Conservation (phyloP, 768 basidiomycete species). For the Leccinum subgranulosum region DNA sequence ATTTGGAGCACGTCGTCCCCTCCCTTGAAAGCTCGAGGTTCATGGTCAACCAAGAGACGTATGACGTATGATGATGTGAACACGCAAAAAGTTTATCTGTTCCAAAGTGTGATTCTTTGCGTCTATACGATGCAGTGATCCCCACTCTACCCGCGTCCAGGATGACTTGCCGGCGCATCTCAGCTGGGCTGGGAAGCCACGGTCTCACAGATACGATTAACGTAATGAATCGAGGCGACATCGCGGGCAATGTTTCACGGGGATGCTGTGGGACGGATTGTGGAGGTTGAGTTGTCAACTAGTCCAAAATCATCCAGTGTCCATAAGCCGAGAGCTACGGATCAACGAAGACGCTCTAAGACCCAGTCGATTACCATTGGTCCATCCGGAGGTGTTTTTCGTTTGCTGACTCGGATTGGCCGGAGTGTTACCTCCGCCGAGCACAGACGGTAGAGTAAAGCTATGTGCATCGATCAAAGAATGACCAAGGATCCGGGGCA, state of each 20-base stretch:
- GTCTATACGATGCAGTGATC: neutral
- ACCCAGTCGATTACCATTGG: neutral
- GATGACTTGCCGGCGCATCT: constrained; percentile 12
- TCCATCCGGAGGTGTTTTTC: neutral
- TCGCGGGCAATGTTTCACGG: neutral
- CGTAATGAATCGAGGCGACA: constrained; percentile 7
- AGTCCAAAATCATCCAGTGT: neutral
- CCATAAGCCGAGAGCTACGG: neutral
- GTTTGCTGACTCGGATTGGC: neutral
- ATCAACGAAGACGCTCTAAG: neutral
- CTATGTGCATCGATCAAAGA: neutral
- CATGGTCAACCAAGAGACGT: neutral
- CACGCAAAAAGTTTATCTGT: constrained; percentile 5
- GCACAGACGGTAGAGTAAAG: neutral
- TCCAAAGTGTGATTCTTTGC: neutral
- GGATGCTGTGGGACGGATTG: neutral
- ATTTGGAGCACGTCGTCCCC: neutral
- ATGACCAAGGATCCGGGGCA: neutral
- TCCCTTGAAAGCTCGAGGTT: neutral
- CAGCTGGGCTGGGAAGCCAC: neutral
- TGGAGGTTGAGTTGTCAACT: neutral
- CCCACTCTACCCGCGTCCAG: neutral
- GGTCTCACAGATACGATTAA: constrained; percentile 1
- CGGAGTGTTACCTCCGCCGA: neutral
- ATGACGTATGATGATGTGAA: constrained; percentile 6